These are phyloP conservation scores for Mycena albidolilacea DNA, from an alignment of 768 basidiomycete species.

Conservation along the genomic window DNA sequence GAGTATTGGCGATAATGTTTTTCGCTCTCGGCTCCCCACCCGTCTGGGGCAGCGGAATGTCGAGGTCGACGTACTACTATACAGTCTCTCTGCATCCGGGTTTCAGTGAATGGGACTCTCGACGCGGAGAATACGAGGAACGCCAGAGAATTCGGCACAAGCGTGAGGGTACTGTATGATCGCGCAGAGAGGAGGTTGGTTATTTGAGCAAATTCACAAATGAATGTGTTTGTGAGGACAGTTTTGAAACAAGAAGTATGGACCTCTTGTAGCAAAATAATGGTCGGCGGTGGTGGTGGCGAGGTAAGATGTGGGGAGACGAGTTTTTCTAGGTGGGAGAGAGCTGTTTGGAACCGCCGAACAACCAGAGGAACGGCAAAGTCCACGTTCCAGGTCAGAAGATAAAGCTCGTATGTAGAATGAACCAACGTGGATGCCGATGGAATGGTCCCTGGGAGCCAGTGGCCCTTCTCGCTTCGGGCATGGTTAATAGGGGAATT, in stretches of 20 bases:
- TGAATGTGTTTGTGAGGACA: conserved; percentile 60
- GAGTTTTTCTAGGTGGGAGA: conserved; percentile 54
- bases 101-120: conserved; percentile 55
- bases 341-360: conserved; percentile 52
- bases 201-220: conserved; percentile 58
- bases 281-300: conserved; percentile 52
- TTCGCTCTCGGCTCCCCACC: conserved; percentile 31
- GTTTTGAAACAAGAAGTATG: conserved; percentile 49
- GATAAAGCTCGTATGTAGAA: conserved; percentile 9
- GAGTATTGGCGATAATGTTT: conserved; percentile 62
- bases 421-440: background rate
- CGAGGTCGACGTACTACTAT: conserved; percentile 60
- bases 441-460: background rate
- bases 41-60: conserved; percentile 49
- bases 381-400: conserved; percentile 69
- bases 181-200: conserved; percentile 59
- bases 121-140: conserved; percentile 48
- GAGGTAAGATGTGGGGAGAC: conserved; percentile 27
- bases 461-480: background rate
- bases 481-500: conserved; percentile 2
- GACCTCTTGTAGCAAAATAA: conserved; percentile 66
- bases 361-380: conserved; percentile 46
- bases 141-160: conserved; percentile 59
- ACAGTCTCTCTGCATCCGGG: conserved; percentile 59
- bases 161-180: conserved; percentile 63